Evolutionary conservation across 2,329 filamentous ascomycete species (phyloP).

Genomic region (Periglandula ipomoeae): DNA sequence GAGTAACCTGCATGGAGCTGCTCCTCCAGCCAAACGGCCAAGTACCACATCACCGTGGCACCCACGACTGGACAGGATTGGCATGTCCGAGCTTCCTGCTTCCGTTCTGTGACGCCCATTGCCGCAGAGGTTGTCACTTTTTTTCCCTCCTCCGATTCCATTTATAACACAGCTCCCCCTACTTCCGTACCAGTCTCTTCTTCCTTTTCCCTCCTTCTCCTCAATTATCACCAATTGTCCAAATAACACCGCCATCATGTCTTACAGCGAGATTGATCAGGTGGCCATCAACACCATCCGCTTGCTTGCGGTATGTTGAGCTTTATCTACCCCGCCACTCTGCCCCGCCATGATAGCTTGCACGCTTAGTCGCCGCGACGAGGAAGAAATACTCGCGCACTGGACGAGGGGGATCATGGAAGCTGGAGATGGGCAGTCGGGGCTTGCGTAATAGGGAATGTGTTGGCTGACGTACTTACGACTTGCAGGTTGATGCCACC

Average conservation of each 20-base stretch:
- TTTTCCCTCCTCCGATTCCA: slow-evolving; percentile 16
- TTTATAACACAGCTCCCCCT: slow-evolving; percentile 18
- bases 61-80: too few species aligned
- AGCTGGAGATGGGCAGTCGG: slow-evolving; percentile 4
- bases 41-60: too few species aligned
- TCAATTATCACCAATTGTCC: slow-evolving; percentile 12
- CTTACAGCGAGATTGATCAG: slow-evolving; percentile 78
- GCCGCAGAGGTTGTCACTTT: slow-evolving; percentile 2
- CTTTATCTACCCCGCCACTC: slow-evolving; percentile 16
- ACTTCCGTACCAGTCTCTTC: slow-evolving; percentile 14
- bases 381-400: neutral
- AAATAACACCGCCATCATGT: slow-evolving; percentile 54
- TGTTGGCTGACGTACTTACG: neutral
- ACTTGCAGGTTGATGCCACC: slow-evolving; percentile 84
- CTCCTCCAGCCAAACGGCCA: too few species aligned
- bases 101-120: slow-evolving; percentile 5
- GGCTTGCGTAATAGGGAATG: neutral
- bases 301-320: slow-evolving; percentile 73
- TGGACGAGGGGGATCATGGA: neutral
- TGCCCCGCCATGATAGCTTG: slow-evolving; percentile 20
- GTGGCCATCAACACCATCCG: slow-evolving; percentile 98
- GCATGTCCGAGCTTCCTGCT: too few species aligned
- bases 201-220: slow-evolving; percentile 11
- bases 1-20: neutral
- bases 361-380: neutral